These are phyloP conservation scores for Volutella citrinella DNA, from an alignment of 2,329 filamentous ascomycete genomes.

Conservation along the genomic window DNA sequence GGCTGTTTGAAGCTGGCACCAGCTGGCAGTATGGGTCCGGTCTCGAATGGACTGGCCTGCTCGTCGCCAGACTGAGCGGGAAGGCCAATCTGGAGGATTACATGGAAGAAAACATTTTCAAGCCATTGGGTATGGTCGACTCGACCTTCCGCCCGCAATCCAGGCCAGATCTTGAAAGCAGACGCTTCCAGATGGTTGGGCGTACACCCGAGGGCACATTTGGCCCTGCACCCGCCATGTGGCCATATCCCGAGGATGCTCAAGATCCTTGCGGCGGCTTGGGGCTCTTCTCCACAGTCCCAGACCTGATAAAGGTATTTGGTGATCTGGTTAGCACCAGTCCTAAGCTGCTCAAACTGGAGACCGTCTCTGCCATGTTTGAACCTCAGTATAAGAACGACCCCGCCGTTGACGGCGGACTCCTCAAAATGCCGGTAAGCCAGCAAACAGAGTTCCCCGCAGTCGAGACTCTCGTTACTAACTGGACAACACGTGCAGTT, in stretches of 20 bases:
- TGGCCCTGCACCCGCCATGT: not conserved
- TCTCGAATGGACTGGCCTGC: constrained; percentile 3
- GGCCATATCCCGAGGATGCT: constrained; percentile 3
- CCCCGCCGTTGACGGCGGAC: not conserved
- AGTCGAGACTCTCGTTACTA: not conserved
- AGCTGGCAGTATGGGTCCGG: constrained; percentile 5
- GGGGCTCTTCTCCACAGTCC: constrained; percentile 2
- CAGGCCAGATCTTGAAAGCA: constrained; percentile 1
- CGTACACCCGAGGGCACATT: not conserved
- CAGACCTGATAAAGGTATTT: constrained; percentile 3
- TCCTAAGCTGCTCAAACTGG: not conserved
- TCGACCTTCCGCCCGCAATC: constrained; percentile 1
- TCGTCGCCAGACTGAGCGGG: constrained; percentile 1
- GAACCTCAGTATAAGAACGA: constrained; percentile 1
- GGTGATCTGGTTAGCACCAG: not conserved
- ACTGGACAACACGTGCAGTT: not conserved
- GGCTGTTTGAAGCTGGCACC: constrained; percentile 4
- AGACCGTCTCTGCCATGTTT: constrained; percentile 1
- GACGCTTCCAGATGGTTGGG: constrained; percentile 2
- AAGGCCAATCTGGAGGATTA: not conserved
- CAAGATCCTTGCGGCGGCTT: constrained; percentile 3
- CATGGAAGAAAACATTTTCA: constrained; percentile 2
- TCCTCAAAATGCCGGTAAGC: constrained; percentile 2
- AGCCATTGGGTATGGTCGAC: not conserved
- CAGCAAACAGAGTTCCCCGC: no score